phyloP scores from a whole-genome alignment of 306 rosid species.

The Quercus dentata region DNA sequence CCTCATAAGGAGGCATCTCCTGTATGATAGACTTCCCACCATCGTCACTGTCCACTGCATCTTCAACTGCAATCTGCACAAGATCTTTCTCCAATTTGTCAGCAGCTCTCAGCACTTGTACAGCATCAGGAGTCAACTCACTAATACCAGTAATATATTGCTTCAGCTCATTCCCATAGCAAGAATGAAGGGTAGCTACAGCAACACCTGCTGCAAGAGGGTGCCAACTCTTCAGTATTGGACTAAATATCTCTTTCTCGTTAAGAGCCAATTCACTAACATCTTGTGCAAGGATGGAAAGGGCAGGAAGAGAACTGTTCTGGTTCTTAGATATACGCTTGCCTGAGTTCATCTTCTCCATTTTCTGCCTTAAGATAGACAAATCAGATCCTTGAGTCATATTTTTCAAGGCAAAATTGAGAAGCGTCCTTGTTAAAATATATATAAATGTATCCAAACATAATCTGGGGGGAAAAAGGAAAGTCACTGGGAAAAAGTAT shows the following conservation, averaged over 20 bases:
- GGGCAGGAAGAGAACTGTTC: constrained; percentile 45
- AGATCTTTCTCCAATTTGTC: constrained; percentile 95
- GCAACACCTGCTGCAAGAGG: constrained; percentile 87
- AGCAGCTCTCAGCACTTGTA: constrained; percentile 79
- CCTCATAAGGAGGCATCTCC: constrained; percentile 98
- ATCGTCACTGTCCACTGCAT: constrained; percentile 91
- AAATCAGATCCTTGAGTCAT: constrained; percentile 33
- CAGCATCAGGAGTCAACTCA: constrained; percentile 79
- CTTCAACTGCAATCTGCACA: constrained; percentile 93
- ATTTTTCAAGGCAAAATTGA: constrained; percentile 10
- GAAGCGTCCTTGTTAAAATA: constrained; percentile 1
- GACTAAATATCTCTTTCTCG: constrained; percentile 81
- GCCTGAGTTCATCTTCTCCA: constrained; percentile 53
- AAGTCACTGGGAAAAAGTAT: background rate
- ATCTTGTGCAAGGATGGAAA: constrained; percentile 68
- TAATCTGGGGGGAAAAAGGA: background rate
- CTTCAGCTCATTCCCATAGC: constrained; percentile 80
- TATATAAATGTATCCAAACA: background rate
- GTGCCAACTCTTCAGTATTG: constrained; percentile 80
- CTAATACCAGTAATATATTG: constrained; percentile 49
- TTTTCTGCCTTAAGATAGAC: constrained; percentile 55
- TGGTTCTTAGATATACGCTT: constrained; percentile 57
- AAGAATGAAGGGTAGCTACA: constrained; percentile 81
- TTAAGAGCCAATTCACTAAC: constrained; percentile 58
- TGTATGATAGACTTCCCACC: constrained; percentile 88